Evolutionary conservation across 192 early-diverging fungal genomes (phyloP).

Genomic region (Podila epigama): DNA sequence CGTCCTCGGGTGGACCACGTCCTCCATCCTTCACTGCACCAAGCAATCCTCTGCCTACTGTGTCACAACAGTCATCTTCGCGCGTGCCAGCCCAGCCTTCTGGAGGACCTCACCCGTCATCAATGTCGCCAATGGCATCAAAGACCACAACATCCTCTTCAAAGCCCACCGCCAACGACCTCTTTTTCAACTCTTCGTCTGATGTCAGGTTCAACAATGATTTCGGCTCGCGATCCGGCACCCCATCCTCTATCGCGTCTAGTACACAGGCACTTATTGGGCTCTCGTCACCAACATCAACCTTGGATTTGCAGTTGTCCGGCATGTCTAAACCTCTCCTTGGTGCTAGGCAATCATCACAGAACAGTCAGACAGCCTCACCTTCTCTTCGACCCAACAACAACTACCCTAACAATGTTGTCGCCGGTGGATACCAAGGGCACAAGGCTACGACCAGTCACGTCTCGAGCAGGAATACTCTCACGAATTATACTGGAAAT

Average conservation of each 20-base stretch:
- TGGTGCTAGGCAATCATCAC: background rate
- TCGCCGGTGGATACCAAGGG: background rate
- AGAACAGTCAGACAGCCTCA: background rate
- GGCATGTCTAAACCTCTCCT: slow-evolving; percentile 22
- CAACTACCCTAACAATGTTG: too few relatives aligned
- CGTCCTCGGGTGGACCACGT: background rate
- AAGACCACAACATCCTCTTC: background rate
- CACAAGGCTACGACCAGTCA: background rate
- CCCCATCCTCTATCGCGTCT: slow-evolving; percentile 21
- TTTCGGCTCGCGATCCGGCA: slow-evolving; percentile 5
- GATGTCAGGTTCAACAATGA: slow-evolving; percentile 8
- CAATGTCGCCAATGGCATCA: too few relatives aligned
- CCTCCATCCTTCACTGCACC: slow-evolving; percentile 13
- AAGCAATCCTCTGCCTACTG: background rate
- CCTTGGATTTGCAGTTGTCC: slow-evolving; percentile 3
- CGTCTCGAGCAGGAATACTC: background rate
- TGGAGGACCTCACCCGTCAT: slow-evolving; percentile 1
- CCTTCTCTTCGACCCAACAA: background rate
- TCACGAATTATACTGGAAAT: slow-evolving; percentile 14
- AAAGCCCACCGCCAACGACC: slow-evolving; percentile 27
- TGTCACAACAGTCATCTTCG: background rate
- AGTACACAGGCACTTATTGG: slow-evolving; percentile 9
- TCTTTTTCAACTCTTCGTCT: slow-evolving; percentile 25
- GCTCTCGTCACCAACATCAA: slow-evolving; percentile 11
- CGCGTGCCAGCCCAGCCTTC: slow-evolving; percentile 14